Evolutionary conservation across 208 protist genomes (phyloP).

Genomic region (Balamuthia mandrillaris): DNA sequence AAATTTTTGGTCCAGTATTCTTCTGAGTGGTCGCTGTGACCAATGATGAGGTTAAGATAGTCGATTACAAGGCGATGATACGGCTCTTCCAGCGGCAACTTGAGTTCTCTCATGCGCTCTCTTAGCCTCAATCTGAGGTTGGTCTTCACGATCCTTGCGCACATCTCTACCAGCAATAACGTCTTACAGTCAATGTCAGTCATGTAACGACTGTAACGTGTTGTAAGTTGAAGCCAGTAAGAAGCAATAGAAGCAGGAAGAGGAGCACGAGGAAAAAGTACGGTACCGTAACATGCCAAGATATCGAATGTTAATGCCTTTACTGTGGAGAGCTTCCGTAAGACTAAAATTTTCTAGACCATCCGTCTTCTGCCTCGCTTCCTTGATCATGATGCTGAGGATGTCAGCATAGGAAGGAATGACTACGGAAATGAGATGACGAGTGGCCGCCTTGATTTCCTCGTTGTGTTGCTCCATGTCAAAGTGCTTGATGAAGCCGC

Average conservation of each 20-base stretch:
- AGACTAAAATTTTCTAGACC: conserved; percentile 27
- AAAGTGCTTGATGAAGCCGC: not conserved
- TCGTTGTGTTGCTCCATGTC: not conserved
- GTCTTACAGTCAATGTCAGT: not conserved
- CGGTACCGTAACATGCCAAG: conserved; percentile 1
- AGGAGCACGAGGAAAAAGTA: not conserved
- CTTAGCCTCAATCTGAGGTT: not conserved
- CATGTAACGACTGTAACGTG: not conserved
- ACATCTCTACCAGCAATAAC: conserved; percentile 11
- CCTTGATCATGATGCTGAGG: not conserved
- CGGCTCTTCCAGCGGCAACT: conserved; percentile 53
- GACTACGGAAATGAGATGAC: not conserved
- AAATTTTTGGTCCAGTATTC: conserved; percentile 44
- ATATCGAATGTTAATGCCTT: conserved; percentile 10
- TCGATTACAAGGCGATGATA: conserved; percentile 52
- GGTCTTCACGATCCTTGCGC: conserved; percentile 4
- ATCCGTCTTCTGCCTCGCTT: not conserved
- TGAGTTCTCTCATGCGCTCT: conserved; percentile 28
- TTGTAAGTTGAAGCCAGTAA: not conserved
- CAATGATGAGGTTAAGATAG: conserved; percentile 51
- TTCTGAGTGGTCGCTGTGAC: conserved; percentile 32
- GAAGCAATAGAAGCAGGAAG: not conserved
- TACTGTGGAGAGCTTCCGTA: not conserved
- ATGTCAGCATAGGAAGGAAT: not conserved
- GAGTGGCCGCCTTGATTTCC: not conserved